A percentile compares a stretch with the other conserved stretches of the same genome.
Conservation (phyloP, 331 rosid species). For the Dryas integrifolia region DNA sequence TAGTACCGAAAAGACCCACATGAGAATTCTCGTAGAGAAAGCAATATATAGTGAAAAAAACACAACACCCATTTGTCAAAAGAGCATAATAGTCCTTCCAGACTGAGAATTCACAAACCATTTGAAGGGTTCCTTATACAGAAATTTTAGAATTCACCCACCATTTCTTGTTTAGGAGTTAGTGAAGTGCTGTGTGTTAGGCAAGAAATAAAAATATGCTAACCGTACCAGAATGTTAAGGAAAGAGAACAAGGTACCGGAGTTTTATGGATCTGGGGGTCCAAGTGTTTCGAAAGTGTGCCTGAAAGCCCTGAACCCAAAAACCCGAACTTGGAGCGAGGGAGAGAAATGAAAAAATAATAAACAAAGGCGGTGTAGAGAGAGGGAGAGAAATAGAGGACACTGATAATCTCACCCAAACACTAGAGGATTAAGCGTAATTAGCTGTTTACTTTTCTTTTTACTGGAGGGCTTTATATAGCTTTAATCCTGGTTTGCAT, state of each 20-base stretch:
- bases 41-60: background rate
- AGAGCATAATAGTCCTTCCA: conserved; percentile 23
- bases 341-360: background rate
- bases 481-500: background rate
- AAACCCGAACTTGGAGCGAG: conserved; percentile 31
- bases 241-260: conserved; percentile 42
- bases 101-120: conserved; percentile 11
- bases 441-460: background rate
- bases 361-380: conserved; percentile 20
- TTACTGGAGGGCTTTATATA: background rate
- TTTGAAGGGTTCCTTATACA: conserved; percentile 1
- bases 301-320: conserved; percentile 32
- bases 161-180: background rate
- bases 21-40: conserved; percentile 23
- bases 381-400: conserved; percentile 13
- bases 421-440: background rate
- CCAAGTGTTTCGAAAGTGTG: conserved; percentile 26
- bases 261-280: conserved; percentile 47
- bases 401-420: conserved; percentile 5
- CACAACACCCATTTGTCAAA: conserved; percentile 10
- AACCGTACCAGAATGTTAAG: conserved; percentile 19
- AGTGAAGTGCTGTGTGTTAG: background rate
- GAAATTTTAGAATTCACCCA: conserved; percentile 7
- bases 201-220: background rate
- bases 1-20: background rate